Percentiles rank a stretch among this genome's conserved stretches.
Conservation (phyloP, 768 basidiomycete species). For the Paxillus rubicundulus region DNA sequence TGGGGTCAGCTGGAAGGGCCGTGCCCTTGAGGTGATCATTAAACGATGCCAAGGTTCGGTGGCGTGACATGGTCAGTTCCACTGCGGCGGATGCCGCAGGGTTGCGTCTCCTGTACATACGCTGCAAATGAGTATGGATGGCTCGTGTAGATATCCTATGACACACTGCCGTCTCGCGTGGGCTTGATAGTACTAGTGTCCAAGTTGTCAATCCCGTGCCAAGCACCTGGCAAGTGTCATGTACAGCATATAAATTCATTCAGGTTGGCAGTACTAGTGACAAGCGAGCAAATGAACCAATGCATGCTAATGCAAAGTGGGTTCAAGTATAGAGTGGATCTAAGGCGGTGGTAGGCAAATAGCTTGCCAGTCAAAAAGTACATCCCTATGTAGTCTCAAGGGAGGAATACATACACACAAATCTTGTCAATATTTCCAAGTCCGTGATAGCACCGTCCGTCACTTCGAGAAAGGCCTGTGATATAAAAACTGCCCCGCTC, state of each 20-base stretch:
- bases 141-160: not conserved
- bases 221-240: slow-evolving; percentile 4
- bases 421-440: slow-evolving; percentile 3
- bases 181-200: not conserved
- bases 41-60: slow-evolving; percentile 24
- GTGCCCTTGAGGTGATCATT: slow-evolving; percentile 19
- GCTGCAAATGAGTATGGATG: not conserved
- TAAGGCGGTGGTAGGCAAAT: not conserved
- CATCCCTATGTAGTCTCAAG: slow-evolving; percentile 16
- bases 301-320: slow-evolving; percentile 3
- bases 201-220: not conserved
- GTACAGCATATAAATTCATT: slow-evolving; percentile 11
- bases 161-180: not conserved
- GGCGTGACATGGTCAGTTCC: slow-evolving; percentile 17
- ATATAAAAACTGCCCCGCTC: not conserved
- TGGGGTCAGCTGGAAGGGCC: slow-evolving; percentile 11
- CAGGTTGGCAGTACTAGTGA: not conserved
- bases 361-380: slow-evolving; percentile 11
- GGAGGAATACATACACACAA: slow-evolving; percentile 20
- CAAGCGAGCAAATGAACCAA: slow-evolving; percentile 10
- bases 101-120: not conserved
- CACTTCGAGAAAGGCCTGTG: not conserved
- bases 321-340: not conserved
- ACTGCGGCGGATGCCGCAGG: slow-evolving; percentile 15
- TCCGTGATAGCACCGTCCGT: not conserved